phyloP scores from a whole-genome alignment of 805 yeast species.

The Citeromyces nyonsensis region DNA sequence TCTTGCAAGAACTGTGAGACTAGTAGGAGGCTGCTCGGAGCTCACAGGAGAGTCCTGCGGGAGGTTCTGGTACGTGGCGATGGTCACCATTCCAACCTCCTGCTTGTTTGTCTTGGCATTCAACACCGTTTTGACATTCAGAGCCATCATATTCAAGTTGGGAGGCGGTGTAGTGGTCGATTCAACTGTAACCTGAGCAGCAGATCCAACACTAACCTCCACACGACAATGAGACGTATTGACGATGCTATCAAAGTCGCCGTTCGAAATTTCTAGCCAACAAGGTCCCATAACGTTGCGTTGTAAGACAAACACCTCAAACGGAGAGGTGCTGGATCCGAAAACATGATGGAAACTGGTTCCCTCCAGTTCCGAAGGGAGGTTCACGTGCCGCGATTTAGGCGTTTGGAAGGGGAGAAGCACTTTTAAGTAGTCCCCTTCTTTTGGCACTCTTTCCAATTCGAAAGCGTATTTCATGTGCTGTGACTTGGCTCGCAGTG shows the following conservation, averaged over 20 bases:
- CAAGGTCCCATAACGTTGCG: conserved; percentile 93
- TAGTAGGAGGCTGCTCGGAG: conserved; percentile 43
- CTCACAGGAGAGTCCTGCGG: conserved; percentile 67
- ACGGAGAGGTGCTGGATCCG: conserved; percentile 59
- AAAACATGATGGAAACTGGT: conserved; percentile 66
- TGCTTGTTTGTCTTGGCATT: conserved; percentile 63
- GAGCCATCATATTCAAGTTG: conserved; percentile 53
- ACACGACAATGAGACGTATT: conserved; percentile 69
- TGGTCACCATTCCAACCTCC: conserved; percentile 74
- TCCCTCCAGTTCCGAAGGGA: conserved; percentile 58
- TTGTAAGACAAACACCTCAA: conserved; percentile 77
- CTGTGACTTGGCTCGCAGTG: conserved; percentile 57
- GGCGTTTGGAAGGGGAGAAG: conserved; percentile 61
- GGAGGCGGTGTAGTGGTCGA: conserved; percentile 30
- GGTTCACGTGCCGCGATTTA: conserved; percentile 24
- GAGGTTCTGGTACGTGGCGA: conserved; percentile 53
- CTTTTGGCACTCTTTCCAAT: conserved; percentile 60
- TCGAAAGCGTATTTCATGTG: conserved; percentile 82
- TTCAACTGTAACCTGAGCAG: conserved; percentile 31
- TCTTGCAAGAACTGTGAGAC: conserved; percentile 58
- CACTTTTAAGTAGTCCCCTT: conserved; percentile 67
- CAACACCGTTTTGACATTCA: conserved; percentile 71
- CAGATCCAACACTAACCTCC: conserved; percentile 45
- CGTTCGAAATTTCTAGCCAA: conserved; percentile 68
- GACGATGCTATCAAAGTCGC: conserved; percentile 38